These are phyloP conservation scores for Lipomyces orientalis DNA, from an alignment of 805 yeast species.

Conservation along the genomic window DNA sequence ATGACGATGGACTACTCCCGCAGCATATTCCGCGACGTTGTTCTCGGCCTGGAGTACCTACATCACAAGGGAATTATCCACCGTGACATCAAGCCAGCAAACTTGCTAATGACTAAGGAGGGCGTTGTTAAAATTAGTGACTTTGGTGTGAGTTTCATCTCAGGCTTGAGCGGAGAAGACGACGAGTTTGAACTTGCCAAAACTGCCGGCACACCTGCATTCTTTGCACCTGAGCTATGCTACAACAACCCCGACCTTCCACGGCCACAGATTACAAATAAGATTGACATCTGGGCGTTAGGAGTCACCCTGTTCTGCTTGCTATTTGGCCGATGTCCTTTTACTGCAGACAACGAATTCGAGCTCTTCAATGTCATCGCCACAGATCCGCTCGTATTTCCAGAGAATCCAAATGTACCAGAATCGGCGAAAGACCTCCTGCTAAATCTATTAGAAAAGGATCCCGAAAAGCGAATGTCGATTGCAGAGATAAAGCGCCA, in stretches of 20 bases:
- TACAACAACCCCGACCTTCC: slow-evolving; percentile 53
- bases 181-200: slow-evolving; percentile 84
- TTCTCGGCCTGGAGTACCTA: slow-evolving; percentile 85
- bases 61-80: slow-evolving; percentile 92
- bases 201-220: slow-evolving; percentile 98
- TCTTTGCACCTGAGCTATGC: slow-evolving; percentile 93
- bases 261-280: slow-evolving; percentile 67
- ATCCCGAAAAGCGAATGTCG: slow-evolving; percentile 70
- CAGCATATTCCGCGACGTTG: slow-evolving; percentile 78
- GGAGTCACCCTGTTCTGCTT: slow-evolving; percentile 92
- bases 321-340: slow-evolving; percentile 86
- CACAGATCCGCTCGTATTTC: slow-evolving; percentile 63
- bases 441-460: slow-evolving; percentile 64
- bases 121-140: slow-evolving; percentile 90
- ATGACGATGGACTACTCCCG: slow-evolving; percentile 71
- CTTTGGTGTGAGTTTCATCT: slow-evolving; percentile 90
- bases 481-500: slow-evolving; percentile 76
- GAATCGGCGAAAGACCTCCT: slow-evolving; percentile 60
- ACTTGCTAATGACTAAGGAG: slow-evolving; percentile 71
- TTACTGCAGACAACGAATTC: slow-evolving; percentile 83
- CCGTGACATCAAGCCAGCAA: slow-evolving; percentile 96
- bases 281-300: slow-evolving; percentile 96
- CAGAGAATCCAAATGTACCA: slow-evolving; percentile 46
- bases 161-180: slow-evolving; percentile 41
- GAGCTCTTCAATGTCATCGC: slow-evolving; percentile 84